Evolutionary conservation across 345 rosid genomes (phyloP).

Genomic region (Populus simonii): DNA sequence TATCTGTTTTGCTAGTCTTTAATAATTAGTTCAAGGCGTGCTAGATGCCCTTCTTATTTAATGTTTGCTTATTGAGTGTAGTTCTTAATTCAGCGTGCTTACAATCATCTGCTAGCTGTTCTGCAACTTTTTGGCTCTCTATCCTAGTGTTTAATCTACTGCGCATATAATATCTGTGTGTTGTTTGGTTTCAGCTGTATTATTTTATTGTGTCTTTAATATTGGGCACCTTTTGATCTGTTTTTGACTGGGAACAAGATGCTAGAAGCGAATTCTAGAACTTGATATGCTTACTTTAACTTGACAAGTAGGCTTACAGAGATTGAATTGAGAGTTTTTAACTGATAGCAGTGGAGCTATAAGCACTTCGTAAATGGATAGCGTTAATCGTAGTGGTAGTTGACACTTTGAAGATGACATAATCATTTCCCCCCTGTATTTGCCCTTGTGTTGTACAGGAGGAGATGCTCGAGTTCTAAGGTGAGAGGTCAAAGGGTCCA

Average conservation of each 20-base stretch:
- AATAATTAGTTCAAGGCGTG: constrained; percentile 65
- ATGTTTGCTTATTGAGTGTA: constrained; percentile 59
- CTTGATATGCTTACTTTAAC: constrained; percentile 32
- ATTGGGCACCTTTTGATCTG: constrained; percentile 8
- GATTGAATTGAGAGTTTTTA: constrained; percentile 29
- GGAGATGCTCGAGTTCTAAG: constrained; percentile 55
- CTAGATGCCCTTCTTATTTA: constrained; percentile 47
- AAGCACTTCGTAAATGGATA: constrained; percentile 42
- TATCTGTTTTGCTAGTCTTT: constrained; percentile 56
- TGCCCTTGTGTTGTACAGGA: constrained; percentile 68
- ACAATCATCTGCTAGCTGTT: constrained; percentile 50
- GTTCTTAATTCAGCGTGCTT: constrained; percentile 63
- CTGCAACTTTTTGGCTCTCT: constrained; percentile 35
- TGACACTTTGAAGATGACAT: constrained; percentile 57
- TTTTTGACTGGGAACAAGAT: constrained; percentile 13
- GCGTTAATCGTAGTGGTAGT: constrained; percentile 62
- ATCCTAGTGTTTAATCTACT: constrained; percentile 50
- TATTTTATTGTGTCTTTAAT: constrained; percentile 16
- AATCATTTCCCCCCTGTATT: constrained; percentile 71
- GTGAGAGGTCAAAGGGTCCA: constrained; percentile 49
- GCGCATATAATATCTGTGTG: constrained; percentile 28
- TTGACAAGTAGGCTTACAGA: constrained; percentile 31
- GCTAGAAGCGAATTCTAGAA: constrained; percentile 13
- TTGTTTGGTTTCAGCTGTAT: constrained; percentile 24
- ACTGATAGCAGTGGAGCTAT: constrained; percentile 41